Percentiles rank a stretch among this genome's conserved stretches.
Evolutionary conservation across 2,329 filamentous ascomycete species (phyloP).

Genomic region (Trichoderma aggressivum): DNA sequence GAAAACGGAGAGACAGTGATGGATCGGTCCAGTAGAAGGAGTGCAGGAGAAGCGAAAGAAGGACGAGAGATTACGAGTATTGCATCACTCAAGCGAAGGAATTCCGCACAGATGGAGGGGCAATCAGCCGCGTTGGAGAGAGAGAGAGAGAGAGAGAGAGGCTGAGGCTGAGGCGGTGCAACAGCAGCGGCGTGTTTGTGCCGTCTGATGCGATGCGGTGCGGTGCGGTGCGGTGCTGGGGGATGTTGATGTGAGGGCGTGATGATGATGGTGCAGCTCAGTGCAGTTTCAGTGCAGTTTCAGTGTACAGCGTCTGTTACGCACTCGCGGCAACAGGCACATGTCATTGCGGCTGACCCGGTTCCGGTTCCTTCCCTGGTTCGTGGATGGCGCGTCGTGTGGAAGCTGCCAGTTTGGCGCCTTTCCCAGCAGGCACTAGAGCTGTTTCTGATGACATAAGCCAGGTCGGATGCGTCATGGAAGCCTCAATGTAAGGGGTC

Average conservation of each 20-base stretch:
- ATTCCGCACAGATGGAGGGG: background rate
- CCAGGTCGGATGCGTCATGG: background rate
- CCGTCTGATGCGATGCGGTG: background rate
- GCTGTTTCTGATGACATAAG: background rate
- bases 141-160: background rate
- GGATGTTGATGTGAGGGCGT: background rate
- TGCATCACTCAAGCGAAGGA: background rate
- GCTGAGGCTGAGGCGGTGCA: background rate
- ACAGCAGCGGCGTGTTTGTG: background rate
- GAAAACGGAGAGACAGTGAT: background rate
- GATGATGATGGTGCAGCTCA: background rate
- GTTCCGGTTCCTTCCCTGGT: background rate
- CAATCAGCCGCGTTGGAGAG: background rate
- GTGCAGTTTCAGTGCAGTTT: background rate
- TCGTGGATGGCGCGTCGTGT: conserved; percentile 4
- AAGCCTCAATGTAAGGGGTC: too few species aligned
- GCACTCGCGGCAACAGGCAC: background rate
- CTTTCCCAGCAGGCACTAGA: background rate
- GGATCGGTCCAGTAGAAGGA: background rate
- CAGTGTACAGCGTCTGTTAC: background rate
- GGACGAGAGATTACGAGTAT: conserved; percentile 3
- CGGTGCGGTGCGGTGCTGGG: too few species aligned
- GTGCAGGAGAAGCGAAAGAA: background rate
- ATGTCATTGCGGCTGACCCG: conserved; percentile 15
- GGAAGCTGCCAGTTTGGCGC: background rate